phyloP scores from a whole-genome alignment of 2,329 filamentous ascomycete species.

The Curvularia sp. region DNA sequence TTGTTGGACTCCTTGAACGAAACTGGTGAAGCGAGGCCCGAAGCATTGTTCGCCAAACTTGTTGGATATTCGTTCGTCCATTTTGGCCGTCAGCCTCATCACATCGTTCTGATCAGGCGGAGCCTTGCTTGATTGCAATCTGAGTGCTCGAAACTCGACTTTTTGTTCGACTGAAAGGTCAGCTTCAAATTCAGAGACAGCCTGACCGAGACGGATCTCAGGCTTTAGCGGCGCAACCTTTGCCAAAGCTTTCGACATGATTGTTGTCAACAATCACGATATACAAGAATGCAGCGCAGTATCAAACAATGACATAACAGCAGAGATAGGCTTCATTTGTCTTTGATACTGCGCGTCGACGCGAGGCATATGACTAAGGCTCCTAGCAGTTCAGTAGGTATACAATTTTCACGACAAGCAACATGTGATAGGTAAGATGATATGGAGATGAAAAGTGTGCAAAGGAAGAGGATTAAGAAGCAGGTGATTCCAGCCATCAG shows the following conservation, averaged over 20 bases:
- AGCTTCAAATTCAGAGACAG: constrained; percentile 21
- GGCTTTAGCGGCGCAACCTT: constrained; percentile 19
- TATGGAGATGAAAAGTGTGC: neutral
- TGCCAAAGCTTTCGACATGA: constrained; percentile 14
- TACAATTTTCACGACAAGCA: no score
- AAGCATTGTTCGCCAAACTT: constrained; percentile 42
- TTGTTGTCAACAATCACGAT: no score
- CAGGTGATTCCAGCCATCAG: neutral
- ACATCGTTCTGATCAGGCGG: constrained; percentile 17
- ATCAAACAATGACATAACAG: neutral
- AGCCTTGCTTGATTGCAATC: constrained; percentile 1
- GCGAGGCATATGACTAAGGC: neutral
- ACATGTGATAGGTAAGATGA: neutral
- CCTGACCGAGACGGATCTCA: constrained; percentile 21
- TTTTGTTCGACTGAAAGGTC: constrained; percentile 21
- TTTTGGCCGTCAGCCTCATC: constrained; percentile 48
- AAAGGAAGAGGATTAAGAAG: no score
- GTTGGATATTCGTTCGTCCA: constrained; percentile 38
- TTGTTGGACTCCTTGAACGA: constrained; percentile 53
- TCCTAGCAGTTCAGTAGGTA: neutral
- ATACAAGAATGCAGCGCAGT: neutral
- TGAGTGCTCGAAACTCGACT: neutral
- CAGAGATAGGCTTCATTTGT: no score
- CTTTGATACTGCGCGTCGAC: no score
- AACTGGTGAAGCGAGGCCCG: constrained; percentile 53